Base-by-base conservation (phyloP, 2,329 filamentous ascomycete species). In the Hymenoscyphus scutula region DNA sequence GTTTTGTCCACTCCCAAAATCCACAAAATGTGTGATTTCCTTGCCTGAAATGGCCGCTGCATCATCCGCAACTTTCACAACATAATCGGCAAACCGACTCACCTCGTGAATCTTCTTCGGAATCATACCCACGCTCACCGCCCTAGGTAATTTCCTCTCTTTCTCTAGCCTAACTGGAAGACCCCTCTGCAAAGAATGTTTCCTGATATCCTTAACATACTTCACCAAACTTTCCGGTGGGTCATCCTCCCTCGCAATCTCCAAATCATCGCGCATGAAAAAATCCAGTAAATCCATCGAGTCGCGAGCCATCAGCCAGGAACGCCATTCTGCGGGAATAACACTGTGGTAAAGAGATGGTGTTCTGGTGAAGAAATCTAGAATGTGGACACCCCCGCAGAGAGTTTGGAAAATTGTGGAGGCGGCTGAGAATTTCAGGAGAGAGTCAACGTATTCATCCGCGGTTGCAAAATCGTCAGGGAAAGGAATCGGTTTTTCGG, bases 101-200 rank as follows among this genome's bases (percentile, higher is more conserved):
- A 98, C 95, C 78, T 99, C 95, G 72, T 99, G 95, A 1, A 91
- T 83, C 77, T 99, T 99, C 76, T 99, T 99, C 19, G 89, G 85
- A 66, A 92, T 96, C 95, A 99, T 99, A 3, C 95, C 95, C 15
- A 96, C 84, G 0, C 90, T 85, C 17, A 97, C 84, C 68, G 89
- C 84, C 56, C 86, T 83, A 2, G 91, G 86, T 25, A 96, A 74
- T 68, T 82, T 80, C 5, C 84, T 80, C 61, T 84, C 77, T 61
- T 81, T 80, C 53, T 76, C 73, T 61, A 76, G 60, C 15, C 71
- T 72, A 0, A 79, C 75, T 1, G 75, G 71, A 61, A 90, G 90
- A 1, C 85, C 80, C 37, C 93, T 81, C 7, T 77, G 77, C 29
- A 98, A 78, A 13, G 87, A 85, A 67, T 93, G 82, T 62, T 81